phyloP scores from a whole-genome alignment of 495 filamentous ascomycete genomes.

The Gamarada debralockiae region DNA sequence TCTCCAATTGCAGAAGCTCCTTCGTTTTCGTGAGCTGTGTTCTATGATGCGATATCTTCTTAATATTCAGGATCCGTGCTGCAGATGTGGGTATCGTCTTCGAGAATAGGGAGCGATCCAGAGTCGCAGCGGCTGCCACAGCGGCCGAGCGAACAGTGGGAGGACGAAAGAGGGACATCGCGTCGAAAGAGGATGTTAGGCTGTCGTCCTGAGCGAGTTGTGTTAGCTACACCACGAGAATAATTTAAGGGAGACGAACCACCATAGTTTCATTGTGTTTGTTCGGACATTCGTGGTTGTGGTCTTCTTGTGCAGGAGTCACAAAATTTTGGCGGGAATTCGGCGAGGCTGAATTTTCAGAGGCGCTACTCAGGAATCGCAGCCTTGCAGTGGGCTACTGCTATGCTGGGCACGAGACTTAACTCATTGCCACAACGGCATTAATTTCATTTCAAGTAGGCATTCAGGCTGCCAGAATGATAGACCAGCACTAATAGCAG shows the following conservation, averaged over 20 bases:
- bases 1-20: constrained; percentile 52
- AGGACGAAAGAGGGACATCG: constrained; percentile 55
- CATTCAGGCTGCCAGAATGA: no score
- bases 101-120: constrained; percentile 81
- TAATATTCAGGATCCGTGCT: constrained; percentile 69
- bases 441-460: no score
- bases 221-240: not conserved
- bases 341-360: constrained; percentile 5
- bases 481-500: no score
- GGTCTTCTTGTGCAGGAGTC: constrained; percentile 1
- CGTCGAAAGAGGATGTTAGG: constrained; percentile 2
- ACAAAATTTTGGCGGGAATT: constrained; percentile 6
- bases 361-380: no score
- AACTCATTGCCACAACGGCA: no score
- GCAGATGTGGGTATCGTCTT: constrained; percentile 72
- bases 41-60: constrained; percentile 65
- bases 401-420: no score
- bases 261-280: constrained; percentile 19
- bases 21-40: constrained; percentile 49
- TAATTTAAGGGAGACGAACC: no score
- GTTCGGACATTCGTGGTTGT: not conserved
- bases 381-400: no score
- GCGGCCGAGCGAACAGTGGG: constrained; percentile 67
- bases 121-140: constrained; percentile 51
- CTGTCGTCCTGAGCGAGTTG: constrained; percentile 6